phyloP scores from a whole-genome alignment of 2,329 filamentous ascomycete species.

The Pyrenophora seminiperda region DNA sequence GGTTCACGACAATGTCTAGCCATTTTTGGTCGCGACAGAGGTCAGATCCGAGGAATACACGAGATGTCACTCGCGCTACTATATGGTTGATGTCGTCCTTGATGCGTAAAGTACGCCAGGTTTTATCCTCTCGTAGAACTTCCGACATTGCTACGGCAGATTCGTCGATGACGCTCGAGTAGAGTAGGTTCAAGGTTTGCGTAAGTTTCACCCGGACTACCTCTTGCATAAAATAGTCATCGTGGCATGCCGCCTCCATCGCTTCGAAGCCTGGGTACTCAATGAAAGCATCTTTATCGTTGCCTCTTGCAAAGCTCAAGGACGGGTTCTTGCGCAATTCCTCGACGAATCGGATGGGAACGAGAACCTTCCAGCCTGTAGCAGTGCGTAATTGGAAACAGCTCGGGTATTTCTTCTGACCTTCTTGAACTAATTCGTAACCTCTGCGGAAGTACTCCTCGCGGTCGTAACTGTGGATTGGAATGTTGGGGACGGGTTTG shows the following conservation, averaged over 20 bases:
- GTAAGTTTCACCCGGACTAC: neutral
- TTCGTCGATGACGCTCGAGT: neutral
- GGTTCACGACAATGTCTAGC: neutral
- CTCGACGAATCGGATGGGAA: neutral
- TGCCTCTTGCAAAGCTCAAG: neutral
- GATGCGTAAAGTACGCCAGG: neutral
- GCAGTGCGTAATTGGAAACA: neutral
- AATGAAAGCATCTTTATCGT: neutral
- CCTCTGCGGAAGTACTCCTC: too few relatives aligned
- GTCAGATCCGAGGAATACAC: neutral
- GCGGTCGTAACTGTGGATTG: too few relatives aligned
- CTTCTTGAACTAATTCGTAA: too few relatives aligned
- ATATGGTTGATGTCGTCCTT: neutral
- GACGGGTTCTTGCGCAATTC: neutral
- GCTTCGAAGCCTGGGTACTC: neutral
- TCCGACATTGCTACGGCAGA: neutral
- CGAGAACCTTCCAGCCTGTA: neutral
- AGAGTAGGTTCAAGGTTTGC: neutral
- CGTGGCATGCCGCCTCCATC: neutral
- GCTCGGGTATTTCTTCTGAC: too few relatives aligned
- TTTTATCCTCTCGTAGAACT: neutral
- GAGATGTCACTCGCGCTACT: neutral
- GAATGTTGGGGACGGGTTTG: too few relatives aligned
- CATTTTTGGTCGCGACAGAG: neutral
- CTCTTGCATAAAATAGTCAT: neutral